phyloP scores from a whole-genome alignment of 2,329 filamentous ascomycete species.

The Basipetospora chlamydospora region DNA sequence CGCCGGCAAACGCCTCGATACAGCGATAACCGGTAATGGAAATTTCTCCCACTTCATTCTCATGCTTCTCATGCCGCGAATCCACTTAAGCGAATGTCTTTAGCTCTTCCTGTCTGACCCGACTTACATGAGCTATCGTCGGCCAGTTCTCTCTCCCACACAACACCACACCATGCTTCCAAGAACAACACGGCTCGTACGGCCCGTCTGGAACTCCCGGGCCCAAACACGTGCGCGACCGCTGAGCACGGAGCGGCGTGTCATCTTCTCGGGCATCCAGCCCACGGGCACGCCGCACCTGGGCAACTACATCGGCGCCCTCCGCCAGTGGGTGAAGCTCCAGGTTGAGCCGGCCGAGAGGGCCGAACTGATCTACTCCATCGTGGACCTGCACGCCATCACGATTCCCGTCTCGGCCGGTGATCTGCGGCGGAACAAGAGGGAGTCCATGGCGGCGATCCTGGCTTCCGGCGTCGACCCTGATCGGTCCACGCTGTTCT shows the following conservation, averaged over 20 bases:
- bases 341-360: slow-evolving; percentile 47
- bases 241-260: slow-evolving; percentile 9
- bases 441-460: slow-evolving; percentile 64
- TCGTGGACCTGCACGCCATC: slow-evolving; percentile 90
- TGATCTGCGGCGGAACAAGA: slow-evolving; percentile 48
- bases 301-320: slow-evolving; percentile 86
- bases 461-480: slow-evolving; percentile 76
- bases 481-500: slow-evolving; percentile 63
- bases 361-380: slow-evolving; percentile 62
- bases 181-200: background rate
- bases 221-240: background rate
- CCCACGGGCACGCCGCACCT: slow-evolving; percentile 88
- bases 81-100: no score
- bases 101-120: no score
- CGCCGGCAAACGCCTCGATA: no score
- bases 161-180: background rate
- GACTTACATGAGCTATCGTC: no score
- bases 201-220: background rate
- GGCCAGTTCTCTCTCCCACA: background rate
- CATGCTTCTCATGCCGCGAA: no score
- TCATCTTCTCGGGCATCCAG: slow-evolving; percentile 93
- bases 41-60: no score
- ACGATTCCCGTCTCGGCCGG: slow-evolving; percentile 57
- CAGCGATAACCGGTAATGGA: no score
- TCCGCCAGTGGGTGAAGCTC: slow-evolving; percentile 72